These are phyloP conservation scores for Neurospora sp. DNA, from an alignment of 495 filamentous ascomycete genomes.

Conservation along the genomic window DNA sequence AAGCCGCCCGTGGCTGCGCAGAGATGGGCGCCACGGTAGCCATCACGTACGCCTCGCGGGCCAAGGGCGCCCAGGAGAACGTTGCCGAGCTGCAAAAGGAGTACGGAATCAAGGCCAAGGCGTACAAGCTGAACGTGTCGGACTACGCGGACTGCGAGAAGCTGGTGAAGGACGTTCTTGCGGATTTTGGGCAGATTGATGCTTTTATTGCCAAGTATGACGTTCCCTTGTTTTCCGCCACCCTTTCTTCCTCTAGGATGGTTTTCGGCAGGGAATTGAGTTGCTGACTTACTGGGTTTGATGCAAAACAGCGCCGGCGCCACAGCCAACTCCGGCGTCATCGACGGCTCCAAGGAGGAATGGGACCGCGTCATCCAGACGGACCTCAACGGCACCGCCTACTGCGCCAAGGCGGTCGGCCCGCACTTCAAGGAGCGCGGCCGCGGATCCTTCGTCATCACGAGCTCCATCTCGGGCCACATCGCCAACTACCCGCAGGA, in stretches of 20 bases:
- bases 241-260: background rate
- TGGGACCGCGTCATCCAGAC: conserved; percentile 49
- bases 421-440: conserved; percentile 47
- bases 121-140: conserved; percentile 56
- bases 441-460: conserved; percentile 43
- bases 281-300: conserved; percentile 5
- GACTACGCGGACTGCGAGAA: conserved; percentile 44
- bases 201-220: conserved; percentile 37
- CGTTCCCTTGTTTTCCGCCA: conserved; percentile 8
- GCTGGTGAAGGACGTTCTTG: conserved; percentile 41
- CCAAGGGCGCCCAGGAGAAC: conserved; percentile 48
- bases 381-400: conserved; percentile 56
- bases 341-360: conserved; percentile 29
- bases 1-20: conserved; percentile 35
- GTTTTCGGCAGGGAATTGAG: background rate
- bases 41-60: conserved; percentile 36
- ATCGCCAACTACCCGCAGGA: conserved; percentile 72
- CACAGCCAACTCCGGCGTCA: conserved; percentile 29
- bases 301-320: conserved; percentile 33
- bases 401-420: conserved; percentile 51
- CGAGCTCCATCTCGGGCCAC: conserved; percentile 56
- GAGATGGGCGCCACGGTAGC: conserved; percentile 41
- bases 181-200: conserved; percentile 46
- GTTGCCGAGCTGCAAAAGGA: conserved; percentile 36
- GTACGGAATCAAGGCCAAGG: conserved; percentile 50